Evolutionary conservation across 1,139 yeast species (phyloP).

Genomic region (Geotrichum candidum): DNA sequence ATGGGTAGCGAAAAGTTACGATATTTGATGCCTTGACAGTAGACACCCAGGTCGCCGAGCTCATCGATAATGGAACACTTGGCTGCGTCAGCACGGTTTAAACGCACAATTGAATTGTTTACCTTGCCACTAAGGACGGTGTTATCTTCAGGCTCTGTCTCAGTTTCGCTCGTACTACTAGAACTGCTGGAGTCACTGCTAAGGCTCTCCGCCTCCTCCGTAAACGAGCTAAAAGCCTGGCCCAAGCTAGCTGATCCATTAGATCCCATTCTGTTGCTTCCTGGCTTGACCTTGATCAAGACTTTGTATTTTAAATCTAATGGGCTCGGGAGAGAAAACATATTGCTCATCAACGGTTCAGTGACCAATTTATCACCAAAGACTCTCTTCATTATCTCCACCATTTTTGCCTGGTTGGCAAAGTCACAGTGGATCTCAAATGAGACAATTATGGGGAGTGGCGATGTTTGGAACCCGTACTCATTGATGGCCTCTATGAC

Average conservation of each 20-base stretch:
- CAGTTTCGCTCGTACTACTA: background rate
- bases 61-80: conserved; percentile 28
- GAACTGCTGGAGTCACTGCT: background rate
- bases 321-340: conserved; percentile 60
- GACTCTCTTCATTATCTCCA: conserved; percentile 45
- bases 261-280: conserved; percentile 26
- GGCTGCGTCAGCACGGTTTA: conserved; percentile 1
- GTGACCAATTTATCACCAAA: conserved; percentile 57
- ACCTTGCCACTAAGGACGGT: conserved; percentile 7
- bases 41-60: conserved; percentile 58
- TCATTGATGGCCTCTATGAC: conserved; percentile 69
- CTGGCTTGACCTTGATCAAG: conserved; percentile 64
- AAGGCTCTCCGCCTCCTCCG: background rate
- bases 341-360: conserved; percentile 35
- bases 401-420: conserved; percentile 57
- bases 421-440: conserved; percentile 74
- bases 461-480: conserved; percentile 80
- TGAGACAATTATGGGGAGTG: conserved; percentile 81
- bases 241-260: conserved; percentile 33
- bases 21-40: conserved; percentile 69
- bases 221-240: background rate
- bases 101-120: background rate
- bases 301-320: conserved; percentile 59
- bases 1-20: conserved; percentile 80
- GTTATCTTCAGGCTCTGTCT: background rate